These are phyloP conservation scores for Microdochium paspali DNA, from an alignment of 2,329 filamentous ascomycete species.

Conservation along the genomic window DNA sequence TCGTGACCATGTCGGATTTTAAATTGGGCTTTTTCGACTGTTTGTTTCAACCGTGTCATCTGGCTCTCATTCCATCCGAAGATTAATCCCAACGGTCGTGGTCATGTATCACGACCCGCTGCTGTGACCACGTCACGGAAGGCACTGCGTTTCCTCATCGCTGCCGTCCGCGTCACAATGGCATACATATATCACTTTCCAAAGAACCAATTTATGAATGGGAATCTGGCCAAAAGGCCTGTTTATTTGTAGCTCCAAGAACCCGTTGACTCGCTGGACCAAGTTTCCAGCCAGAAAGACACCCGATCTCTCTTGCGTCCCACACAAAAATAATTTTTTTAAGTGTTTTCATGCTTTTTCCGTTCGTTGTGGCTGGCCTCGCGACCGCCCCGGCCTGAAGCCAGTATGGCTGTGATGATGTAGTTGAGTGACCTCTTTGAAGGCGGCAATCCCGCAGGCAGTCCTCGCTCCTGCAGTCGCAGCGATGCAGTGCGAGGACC, in stretches of 20 bases:
- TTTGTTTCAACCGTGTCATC: slow-evolving; percentile 19
- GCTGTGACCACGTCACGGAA: not conserved
- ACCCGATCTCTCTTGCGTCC: slow-evolving; percentile 14
- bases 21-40: slow-evolving; percentile 16
- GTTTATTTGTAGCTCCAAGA: not conserved
- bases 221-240: not conserved
- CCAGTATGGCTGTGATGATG: not conserved
- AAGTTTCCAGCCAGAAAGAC: slow-evolving; percentile 13
- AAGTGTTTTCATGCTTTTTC: slow-evolving; percentile 9
- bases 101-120: not conserved
- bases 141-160: not conserved
- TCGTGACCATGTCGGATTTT: slow-evolving; percentile 9
- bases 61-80: slow-evolving; percentile 34
- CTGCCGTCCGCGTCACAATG: not conserved
- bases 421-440: not conserved
- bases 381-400: not conserved
- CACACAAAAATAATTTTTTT: slow-evolving; percentile 12
- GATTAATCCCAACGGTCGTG: slow-evolving; percentile 11
- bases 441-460: not conserved
- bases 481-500: slow-evolving; percentile 19
- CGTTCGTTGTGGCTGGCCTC: not conserved
- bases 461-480: slow-evolving; percentile 17
- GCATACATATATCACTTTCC: not conserved
- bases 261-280: not conserved
- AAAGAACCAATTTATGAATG: not conserved